Percentiles rank a stretch among this genome's conserved stretches.
phyloP scores from a whole-genome alignment of 768 basidiomycete species.

The Panaeolus papilionaceus region DNA sequence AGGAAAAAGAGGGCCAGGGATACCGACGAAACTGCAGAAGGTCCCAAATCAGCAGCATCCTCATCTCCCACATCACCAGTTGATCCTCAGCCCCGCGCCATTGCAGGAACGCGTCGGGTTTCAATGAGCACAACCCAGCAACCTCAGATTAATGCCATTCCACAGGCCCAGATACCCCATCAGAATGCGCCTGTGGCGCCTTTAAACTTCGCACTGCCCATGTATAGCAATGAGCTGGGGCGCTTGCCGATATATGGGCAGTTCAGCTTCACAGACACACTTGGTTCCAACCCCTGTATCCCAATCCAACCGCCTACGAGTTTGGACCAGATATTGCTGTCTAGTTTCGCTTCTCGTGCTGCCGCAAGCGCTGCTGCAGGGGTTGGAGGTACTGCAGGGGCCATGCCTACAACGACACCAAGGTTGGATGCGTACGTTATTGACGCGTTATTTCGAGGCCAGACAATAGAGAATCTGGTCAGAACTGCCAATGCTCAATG shows the following conservation, averaged over 20 bases:
- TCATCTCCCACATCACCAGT: constrained; percentile 23
- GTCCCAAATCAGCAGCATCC: constrained; percentile 17
- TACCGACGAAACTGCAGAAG: constrained; percentile 12
- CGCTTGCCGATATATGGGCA: constrained; percentile 55
- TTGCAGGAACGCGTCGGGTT: constrained; percentile 37
- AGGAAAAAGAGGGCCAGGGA: constrained; percentile 28
- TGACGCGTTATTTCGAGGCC: constrained; percentile 21
- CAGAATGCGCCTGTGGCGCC: constrained; percentile 24
- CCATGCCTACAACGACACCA: constrained; percentile 18
- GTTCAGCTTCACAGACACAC: constrained; percentile 42
- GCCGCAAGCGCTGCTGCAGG: not conserved
- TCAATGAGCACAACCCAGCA: constrained; percentile 27
- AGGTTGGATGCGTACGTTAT: constrained; percentile 18
- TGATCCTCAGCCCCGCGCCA: constrained; percentile 26
- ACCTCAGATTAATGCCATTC: constrained; percentile 8
- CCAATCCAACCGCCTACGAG: constrained; percentile 19
- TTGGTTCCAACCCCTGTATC: constrained; percentile 20
- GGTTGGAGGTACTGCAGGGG: not conserved
- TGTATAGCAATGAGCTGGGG: constrained; percentile 64
- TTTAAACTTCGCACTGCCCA: constrained; percentile 48
- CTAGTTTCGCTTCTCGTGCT: constrained; percentile 15
- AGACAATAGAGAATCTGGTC: constrained; percentile 13
- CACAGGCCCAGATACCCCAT: constrained; percentile 12
- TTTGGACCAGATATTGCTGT: constrained; percentile 16
- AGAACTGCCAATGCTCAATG: constrained; percentile 11